phyloP scores from a whole-genome alignment of 768 basidiomycete species.

The Mycena indigotica region DNA sequence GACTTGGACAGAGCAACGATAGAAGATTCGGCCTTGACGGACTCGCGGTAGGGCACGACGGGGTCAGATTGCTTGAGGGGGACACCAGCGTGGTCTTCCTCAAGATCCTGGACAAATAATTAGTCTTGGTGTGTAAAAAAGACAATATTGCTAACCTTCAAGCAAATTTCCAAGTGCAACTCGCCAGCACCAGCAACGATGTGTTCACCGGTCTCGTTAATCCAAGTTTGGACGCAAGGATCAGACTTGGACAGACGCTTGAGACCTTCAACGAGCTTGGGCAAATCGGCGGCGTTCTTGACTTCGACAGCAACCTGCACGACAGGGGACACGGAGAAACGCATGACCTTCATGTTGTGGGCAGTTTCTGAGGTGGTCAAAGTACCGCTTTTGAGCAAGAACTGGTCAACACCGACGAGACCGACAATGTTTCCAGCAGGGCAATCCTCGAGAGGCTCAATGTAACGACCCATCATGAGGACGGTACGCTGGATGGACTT shows the following conservation, averaged over 20 bases:
- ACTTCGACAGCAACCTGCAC: slow-evolving; percentile 99
- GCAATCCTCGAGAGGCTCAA: slow-evolving; percentile 99
- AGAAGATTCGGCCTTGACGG: slow-evolving; percentile 92
- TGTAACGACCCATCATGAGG: slow-evolving; percentile 99
- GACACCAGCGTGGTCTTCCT: slow-evolving; percentile 99
- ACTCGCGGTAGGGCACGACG: slow-evolving; percentile 97
- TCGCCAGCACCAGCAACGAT: slow-evolving; percentile 99
- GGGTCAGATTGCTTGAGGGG: slow-evolving; percentile 98
- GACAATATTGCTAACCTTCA: slow-evolving; percentile 65
- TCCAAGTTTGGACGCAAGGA: slow-evolving; percentile 97
- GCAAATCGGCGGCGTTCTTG: slow-evolving; percentile 98
- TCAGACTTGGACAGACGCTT: slow-evolving; percentile 99
- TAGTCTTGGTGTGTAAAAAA: slow-evolving; percentile 1
- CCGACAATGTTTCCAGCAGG: slow-evolving; percentile 98
- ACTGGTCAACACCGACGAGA: slow-evolving; percentile 99
- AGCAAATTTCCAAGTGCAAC: slow-evolving; percentile 98
- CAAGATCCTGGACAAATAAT: slow-evolving; percentile 70
- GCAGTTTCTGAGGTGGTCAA: slow-evolving; percentile 97
- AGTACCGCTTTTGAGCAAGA: slow-evolving; percentile 99
- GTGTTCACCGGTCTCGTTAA: slow-evolving; percentile 90
- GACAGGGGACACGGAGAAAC: slow-evolving; percentile 99
- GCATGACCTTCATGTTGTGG: slow-evolving; percentile 99
- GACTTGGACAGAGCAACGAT: slow-evolving; percentile 98
- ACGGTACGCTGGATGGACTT: slow-evolving; percentile 99
- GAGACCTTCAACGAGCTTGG: slow-evolving; percentile 99